These are phyloP conservation scores for Didymella keratinophila DNA, from an alignment of 2,329 filamentous ascomycete species.

Conservation along the genomic window DNA sequence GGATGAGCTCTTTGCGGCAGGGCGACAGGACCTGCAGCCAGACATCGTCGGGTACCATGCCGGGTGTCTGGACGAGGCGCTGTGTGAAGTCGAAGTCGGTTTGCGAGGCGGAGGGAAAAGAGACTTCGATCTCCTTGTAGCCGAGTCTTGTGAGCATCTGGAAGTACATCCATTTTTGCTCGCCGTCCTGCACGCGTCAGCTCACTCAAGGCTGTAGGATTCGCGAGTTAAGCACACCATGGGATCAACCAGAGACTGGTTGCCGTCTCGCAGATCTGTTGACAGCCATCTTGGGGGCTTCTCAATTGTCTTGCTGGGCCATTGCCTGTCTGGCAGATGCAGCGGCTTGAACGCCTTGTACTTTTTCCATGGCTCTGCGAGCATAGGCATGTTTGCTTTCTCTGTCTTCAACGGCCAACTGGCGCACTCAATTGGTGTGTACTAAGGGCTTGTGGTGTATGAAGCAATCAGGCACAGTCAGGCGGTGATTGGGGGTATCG, in stretches of 20 bases:
- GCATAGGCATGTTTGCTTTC: constrained; percentile 57
- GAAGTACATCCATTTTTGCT: constrained; percentile 96
- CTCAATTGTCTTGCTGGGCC: constrained; percentile 82
- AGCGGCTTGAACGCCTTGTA: constrained; percentile 75
- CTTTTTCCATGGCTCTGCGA: constrained; percentile 78
- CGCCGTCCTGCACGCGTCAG: constrained; percentile 71
- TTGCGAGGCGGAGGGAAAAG: constrained; percentile 92
- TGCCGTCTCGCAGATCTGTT: constrained; percentile 88
- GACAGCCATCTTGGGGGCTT: constrained; percentile 91
- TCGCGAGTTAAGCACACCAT: constrained; percentile 68
- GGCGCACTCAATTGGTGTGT: constrained; percentile 4
- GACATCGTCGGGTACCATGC: constrained; percentile 85
- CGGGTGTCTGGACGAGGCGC: constrained; percentile 83
- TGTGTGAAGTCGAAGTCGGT: constrained; percentile 97
- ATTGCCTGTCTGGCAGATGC: constrained; percentile 75
- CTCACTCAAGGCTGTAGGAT: not conserved
- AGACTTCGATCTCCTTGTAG: constrained; percentile 98
- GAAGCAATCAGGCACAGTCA: constrained; percentile 10
- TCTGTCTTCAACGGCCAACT: constrained; percentile 3
- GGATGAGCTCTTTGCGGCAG: constrained; percentile 90
- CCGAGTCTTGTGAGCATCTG: constrained; percentile 90
- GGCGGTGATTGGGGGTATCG: constrained; percentile 13
- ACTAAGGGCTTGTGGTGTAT: not conserved
- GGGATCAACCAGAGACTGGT: constrained; percentile 90
- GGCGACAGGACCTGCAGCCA: constrained; percentile 91